These are phyloP conservation scores for Eucalyptus shirleyi DNA, from an alignment of 345 rosid species.

Conservation along the genomic window DNA sequence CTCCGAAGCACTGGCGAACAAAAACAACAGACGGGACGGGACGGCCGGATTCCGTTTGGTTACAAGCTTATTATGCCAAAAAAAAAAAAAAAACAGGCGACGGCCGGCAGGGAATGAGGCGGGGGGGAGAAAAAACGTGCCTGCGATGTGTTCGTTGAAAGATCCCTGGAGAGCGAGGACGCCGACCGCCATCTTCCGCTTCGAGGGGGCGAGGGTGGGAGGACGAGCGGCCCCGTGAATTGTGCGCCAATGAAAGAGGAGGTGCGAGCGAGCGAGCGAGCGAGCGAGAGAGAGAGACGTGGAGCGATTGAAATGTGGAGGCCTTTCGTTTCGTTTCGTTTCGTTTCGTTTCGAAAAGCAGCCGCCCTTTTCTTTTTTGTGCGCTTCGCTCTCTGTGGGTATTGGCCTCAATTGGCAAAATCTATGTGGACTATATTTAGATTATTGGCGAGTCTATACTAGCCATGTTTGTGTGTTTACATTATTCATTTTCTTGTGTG, in stretches of 20 bases:
- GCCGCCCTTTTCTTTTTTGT: neutral
- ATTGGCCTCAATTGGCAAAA: neutral
- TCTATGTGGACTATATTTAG: neutral
- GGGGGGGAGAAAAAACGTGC: neutral
- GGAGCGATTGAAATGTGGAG: neutral
- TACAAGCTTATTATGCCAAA: neutral
- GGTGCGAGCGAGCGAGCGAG: neutral
- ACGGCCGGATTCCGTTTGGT: neutral
- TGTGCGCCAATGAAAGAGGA: neutral
- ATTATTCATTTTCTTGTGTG: neutral
- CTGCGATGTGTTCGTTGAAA: constrained; percentile 95
- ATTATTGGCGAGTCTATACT: neutral
- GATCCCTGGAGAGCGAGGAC: constrained; percentile 96
- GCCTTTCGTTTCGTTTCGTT: neutral
- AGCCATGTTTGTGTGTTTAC: neutral
- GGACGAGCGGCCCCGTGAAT: neutral
- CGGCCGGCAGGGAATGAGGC: neutral
- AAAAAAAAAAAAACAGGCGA: neutral
- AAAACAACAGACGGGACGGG: neutral
- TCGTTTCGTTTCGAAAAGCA: neutral
- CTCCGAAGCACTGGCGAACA: constrained; percentile 42
- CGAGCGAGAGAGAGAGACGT: neutral
- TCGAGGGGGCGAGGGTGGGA: neutral
- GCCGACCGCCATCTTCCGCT: constrained; percentile 61
- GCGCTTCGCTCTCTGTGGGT: neutral